Base-by-base conservation (phyloP, 2,329 filamentous ascomycete species). In the Thermothelomyces thermophilus region DNA sequence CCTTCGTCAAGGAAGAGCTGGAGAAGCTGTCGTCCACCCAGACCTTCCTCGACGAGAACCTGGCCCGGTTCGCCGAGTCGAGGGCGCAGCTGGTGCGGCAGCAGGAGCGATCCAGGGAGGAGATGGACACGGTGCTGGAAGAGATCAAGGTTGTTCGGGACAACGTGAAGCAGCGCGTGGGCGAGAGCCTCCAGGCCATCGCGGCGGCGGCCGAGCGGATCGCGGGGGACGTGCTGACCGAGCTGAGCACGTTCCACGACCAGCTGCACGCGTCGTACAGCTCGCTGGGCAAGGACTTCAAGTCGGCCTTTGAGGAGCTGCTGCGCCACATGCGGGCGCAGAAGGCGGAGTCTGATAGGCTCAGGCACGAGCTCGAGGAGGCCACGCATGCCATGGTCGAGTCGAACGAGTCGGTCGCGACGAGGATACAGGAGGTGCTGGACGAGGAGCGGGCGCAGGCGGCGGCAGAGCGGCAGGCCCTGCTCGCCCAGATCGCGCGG, bases 61-160 rank as follows among this genome's bases (percentile, higher is more conserved):
- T 86, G 8, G 70, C 75, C 7, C 75, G 76, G 0, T 89, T 95
- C 59, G 75, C 81, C 34, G 72, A 76, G 16, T 87, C 86, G 0
- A 83, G 84, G 64, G 72, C 74, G 44, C 79, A 86, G 58, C 76
- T 94, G 14, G 76, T 86, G 22, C 73, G 79, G 36, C 83, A 86
- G 60, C 86, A 83, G 49, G 73, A 77, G 20, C 73, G 76, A 54
- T 85, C 89, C 2, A 87, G 86, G 61, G 82, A 90, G 41, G 86
- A 90, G 50, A 90, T 96, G 87, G 90, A 96, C 60, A 74, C 80
- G n/a, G 84, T 95, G 1, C 75, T 98, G 9, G 87, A 93, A 61
- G 91, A 95, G 64, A 95, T 97, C 65, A 90, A 90, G 64, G 82
- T 80, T n/a, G 75, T 97, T 20, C 82, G 91, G 19, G 87, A 95